Evolutionary conservation across 2,329 filamentous ascomycete species (phyloP).

Genomic region (Corynespora cassiicola): DNA sequence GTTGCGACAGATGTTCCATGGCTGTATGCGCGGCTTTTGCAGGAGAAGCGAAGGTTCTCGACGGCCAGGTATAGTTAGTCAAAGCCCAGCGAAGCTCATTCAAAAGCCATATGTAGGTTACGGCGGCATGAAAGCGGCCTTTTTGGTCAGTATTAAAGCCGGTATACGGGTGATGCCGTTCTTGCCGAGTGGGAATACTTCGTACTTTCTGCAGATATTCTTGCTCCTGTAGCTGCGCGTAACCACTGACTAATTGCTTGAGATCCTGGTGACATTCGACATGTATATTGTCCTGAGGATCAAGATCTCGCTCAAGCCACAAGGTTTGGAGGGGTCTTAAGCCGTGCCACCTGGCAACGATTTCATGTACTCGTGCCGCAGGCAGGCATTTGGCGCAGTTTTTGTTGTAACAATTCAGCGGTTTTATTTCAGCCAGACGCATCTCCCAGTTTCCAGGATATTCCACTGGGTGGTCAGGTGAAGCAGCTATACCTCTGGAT

Average conservation of each 20-base stretch:
- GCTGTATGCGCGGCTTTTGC: no score
- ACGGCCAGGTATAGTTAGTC: conserved; percentile 17
- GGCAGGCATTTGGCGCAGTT: conserved; percentile 13
- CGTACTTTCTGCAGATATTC: conserved; percentile 11
- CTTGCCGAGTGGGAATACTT: no score
- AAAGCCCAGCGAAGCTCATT: conserved; percentile 34
- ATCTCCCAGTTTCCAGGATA: no score
- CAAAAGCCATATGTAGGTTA: conserved; percentile 25
- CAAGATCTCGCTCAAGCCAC: conserved; percentile 26
- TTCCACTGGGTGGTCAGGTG: no score
- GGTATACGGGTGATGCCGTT: no score
- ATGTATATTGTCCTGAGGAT: conserved; percentile 18
- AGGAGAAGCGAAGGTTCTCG: no score
- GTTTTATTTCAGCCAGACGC: no score
- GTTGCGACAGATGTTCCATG: no score
- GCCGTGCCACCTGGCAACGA: conserved; percentile 32
- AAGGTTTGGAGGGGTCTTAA: conserved; percentile 24
- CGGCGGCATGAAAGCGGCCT: conserved; percentile 27
- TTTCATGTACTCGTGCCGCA: conserved; percentile 21
- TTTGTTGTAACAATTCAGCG: no score
- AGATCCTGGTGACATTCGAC: conserved; percentile 10
- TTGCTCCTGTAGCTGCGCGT: conserved; percentile 8
- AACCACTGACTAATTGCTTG: conserved; percentile 4
- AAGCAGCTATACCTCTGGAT: conserved; percentile 5
- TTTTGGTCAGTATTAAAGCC: conserved; percentile 25